Evolutionary conservation across 2,329 filamentous ascomycete species (phyloP), one percentile per base, ranked within the genome.

Genomic region (Fusarium clavum): DNA sequence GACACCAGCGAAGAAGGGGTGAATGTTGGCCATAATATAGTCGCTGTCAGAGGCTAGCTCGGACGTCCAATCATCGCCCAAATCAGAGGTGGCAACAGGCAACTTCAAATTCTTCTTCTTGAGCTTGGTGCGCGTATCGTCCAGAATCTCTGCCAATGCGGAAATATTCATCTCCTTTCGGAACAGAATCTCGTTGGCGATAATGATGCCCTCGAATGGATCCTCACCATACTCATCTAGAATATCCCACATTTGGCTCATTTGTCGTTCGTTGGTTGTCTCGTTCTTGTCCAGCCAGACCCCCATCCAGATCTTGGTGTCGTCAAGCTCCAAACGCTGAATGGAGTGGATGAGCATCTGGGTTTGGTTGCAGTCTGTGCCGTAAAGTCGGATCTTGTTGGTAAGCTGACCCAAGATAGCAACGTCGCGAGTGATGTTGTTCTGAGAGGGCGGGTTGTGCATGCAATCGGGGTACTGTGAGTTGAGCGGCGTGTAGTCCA

Each of bases 331-430:
- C 14, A 98, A 85, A 53, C 86, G 86, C 61, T 92, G 85, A 73
- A 98, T 91, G 22, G 94, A 91, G 74, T 96, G 91, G 11, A 98
- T 83, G 1, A 97, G 88, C 92, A 98, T 96, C 79, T 97, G 88
- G 0, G 95, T 98, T 81, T 98, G 95, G 80, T 98, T 98, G 86
- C 95, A 98, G 82, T 98, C 95, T 14, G 94, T 98, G 52, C 95
- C 95, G 78, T 98, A 98, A 2, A 98, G 85, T 10, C 95, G 91
- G 49, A 98, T 88, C 5, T 90, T 91, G 78, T 97, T 94, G 64
- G 94, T 97, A 45, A 98, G 85, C 78, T 97, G 94, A 14, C 92
- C 94, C 54, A 98, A 88, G 12, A 98, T 91, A 2, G 96, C 95
- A 62, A 98, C 84, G 78, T 98, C 95, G 56, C 93, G 90, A 1